phyloP scores from a whole-genome alignment of 768 basidiomycete genomes.

The Xerocomus brunneocitrinus region DNA sequence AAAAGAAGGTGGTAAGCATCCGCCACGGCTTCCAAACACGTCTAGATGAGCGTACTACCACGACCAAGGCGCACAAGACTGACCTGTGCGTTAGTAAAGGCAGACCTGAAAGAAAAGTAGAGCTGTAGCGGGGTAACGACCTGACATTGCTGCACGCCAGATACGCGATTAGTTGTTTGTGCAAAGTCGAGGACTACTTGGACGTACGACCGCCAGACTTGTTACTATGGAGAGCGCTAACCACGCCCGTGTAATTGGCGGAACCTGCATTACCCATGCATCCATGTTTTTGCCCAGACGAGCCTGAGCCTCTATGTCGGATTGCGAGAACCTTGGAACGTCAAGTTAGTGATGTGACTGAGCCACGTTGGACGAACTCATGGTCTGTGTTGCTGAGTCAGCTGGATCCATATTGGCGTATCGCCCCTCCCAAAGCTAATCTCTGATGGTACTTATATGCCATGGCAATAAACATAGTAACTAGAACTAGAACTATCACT shows the following conservation, averaged over 20 bases:
- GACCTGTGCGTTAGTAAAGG: constrained; percentile 76
- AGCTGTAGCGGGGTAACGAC: constrained; percentile 86
- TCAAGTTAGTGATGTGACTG: neutral
- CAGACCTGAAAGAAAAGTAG: constrained; percentile 86
- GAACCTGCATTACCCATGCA: constrained; percentile 88
- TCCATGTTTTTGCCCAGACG: constrained; percentile 50
- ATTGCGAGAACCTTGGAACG: neutral
- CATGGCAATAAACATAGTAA: too few relatives aligned
- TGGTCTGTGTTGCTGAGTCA: constrained; percentile 17
- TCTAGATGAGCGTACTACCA: constrained; percentile 9
- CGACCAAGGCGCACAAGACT: neutral
- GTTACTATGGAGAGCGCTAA: constrained; percentile 71
- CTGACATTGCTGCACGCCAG: constrained; percentile 73
- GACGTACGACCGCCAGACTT: constrained; percentile 82
- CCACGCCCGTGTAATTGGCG: constrained; percentile 88
- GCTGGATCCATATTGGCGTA: neutral
- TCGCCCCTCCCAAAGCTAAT: too few relatives aligned
- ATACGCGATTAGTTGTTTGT: constrained; percentile 4
- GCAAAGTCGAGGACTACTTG: neutral
- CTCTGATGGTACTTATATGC: too few relatives aligned
- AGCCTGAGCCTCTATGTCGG: constrained; percentile 1
- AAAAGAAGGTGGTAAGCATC: constrained; percentile 86
- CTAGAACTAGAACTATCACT: too few relatives aligned
- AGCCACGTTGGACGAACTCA: too few relatives aligned
- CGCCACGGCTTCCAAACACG: constrained; percentile 68